These are phyloP conservation scores for Apostasia ramifera DNA, from an alignment of 106 monocot genomes.

Conservation along the genomic window DNA sequence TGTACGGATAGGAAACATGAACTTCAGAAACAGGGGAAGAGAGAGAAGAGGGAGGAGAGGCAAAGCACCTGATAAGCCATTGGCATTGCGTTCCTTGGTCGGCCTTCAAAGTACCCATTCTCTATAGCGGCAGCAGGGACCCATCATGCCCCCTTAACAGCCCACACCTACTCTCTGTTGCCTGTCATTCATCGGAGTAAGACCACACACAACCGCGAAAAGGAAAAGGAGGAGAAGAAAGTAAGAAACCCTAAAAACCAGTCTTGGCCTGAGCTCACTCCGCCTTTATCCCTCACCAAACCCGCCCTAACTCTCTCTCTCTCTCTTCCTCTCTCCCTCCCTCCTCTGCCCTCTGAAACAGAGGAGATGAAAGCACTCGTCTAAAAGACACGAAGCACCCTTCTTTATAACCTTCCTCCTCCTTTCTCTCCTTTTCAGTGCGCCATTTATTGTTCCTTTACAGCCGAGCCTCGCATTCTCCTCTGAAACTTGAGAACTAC, in stretches of 20 bases:
- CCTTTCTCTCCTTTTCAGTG: slow-evolving; percentile 11
- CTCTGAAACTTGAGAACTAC: no score
- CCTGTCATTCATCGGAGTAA: slow-evolving; percentile 4
- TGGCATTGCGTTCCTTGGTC: background rate
- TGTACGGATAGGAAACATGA: background rate
- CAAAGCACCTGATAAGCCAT: slow-evolving; percentile 6
- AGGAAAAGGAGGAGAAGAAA: background rate
- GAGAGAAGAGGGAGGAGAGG: background rate
- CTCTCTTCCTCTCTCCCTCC: background rate
- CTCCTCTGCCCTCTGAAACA: background rate
- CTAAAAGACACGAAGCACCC: background rate
- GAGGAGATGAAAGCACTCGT: background rate
- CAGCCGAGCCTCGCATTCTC: background rate
- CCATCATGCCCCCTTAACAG: slow-evolving; percentile 3
- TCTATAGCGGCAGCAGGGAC: slow-evolving; percentile 2
- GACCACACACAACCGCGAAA: background rate
- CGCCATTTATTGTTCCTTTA: slow-evolving; percentile 9
- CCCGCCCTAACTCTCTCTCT: no score
- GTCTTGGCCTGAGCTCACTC: background rate
- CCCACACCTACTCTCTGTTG: slow-evolving; percentile 1
- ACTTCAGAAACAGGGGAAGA: background rate
- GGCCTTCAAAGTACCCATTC: slow-evolving; percentile 6
- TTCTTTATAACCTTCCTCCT: background rate
- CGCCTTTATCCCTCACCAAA: no score
- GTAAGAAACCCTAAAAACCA: background rate